Percentiles rank a stretch among this genome's conserved stretches.
Conservation (phyloP, 225 moss, liverwort and hornwort genomes). For the Polytrichum commune region DNA sequence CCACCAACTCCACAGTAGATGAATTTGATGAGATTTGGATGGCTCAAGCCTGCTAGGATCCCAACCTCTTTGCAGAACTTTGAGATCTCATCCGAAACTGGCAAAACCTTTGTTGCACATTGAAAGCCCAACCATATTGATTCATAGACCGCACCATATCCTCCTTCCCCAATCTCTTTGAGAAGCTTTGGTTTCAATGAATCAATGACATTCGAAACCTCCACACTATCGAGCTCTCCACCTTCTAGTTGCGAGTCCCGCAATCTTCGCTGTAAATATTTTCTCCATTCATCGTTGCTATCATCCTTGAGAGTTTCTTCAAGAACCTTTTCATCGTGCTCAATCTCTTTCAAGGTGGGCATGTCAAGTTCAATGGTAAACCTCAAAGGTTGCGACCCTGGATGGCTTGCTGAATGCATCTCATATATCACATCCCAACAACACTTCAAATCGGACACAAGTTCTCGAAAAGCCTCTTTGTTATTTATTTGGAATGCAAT, state of each 20-base stretch:
- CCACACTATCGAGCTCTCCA: background rate
- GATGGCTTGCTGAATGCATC: too few species aligned
- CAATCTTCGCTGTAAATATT: background rate
- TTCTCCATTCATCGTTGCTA: background rate
- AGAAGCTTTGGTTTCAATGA: background rate
- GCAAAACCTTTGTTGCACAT: constrained; percentile 17
- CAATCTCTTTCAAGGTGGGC: background rate
- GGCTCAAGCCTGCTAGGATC: constrained; percentile 9
- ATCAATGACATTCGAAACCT: background rate
- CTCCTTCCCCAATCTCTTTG: background rate
- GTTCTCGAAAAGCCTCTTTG: background rate
- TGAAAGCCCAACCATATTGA: constrained; percentile 9
- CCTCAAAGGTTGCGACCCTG: background rate
- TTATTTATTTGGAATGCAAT: background rate
- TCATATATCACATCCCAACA: background rate
- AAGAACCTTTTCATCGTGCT: background rate
- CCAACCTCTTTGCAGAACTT: constrained; percentile 16
- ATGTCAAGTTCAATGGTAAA: background rate
- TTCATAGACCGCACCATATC: background rate
- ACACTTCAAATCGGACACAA: background rate
- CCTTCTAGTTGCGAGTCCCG: background rate
- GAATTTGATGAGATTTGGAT: constrained; percentile 19
- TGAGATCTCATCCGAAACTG: too few species aligned
- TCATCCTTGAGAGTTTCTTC: background rate
- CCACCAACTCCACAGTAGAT: constrained; percentile 8